A percentile compares a stretch with the other conserved stretches of the same genome.
Evolutionary conservation across 1,284 basidiomycete genomes (phyloP).

Genomic region (Moesziomyces globuligerus): DNA sequence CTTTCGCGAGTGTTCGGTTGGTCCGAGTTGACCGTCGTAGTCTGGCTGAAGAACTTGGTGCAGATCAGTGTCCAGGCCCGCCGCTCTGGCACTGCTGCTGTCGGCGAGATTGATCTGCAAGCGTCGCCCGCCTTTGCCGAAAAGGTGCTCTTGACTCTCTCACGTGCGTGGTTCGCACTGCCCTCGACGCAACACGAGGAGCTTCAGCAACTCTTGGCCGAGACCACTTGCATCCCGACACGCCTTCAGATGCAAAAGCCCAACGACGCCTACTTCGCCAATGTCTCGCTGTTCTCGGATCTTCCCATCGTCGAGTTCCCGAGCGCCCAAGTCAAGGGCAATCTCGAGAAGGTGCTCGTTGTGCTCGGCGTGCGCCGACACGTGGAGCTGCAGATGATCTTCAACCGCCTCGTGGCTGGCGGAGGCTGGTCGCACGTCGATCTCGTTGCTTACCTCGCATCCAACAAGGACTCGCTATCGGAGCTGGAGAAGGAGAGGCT

Average conservation of each 20-base stretch:
- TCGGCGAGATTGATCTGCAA: slow-evolving; percentile 75
- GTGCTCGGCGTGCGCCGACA: slow-evolving; percentile 87
- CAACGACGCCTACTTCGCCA: slow-evolving; percentile 84
- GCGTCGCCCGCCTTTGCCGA: slow-evolving; percentile 82
- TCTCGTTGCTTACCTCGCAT: slow-evolving; percentile 74
- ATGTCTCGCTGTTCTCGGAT: slow-evolving; percentile 87
- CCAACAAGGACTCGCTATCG: slow-evolving; percentile 79
- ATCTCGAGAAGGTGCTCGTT: slow-evolving; percentile 80
- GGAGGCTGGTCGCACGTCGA: slow-evolving; percentile 69
- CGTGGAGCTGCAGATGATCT: slow-evolving; percentile 73
- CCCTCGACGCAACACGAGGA: slow-evolving; percentile 74
- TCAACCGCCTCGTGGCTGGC: slow-evolving; percentile 68
- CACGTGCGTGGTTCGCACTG: slow-evolving; percentile 81
- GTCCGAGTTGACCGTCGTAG: slow-evolving; percentile 79
- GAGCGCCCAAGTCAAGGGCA: slow-evolving; percentile 76
- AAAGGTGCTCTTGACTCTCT: slow-evolving; percentile 77
- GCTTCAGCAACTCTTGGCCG: slow-evolving; percentile 73
- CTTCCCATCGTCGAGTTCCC: slow-evolving; percentile 79
- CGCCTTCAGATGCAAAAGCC: slow-evolving; percentile 80
- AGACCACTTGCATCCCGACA: slow-evolving; percentile 84
- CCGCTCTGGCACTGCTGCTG: slow-evolving; percentile 55
- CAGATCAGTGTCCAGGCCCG: slow-evolving; percentile 69
- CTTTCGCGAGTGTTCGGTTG: slow-evolving; percentile 72
- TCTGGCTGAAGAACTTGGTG: slow-evolving; percentile 80
- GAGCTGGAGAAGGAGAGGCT: slow-evolving; percentile 78